Base-by-base conservation (phyloP, 1,284 basidiomycete species). In the Microbotryomycetes sp. region DNA sequence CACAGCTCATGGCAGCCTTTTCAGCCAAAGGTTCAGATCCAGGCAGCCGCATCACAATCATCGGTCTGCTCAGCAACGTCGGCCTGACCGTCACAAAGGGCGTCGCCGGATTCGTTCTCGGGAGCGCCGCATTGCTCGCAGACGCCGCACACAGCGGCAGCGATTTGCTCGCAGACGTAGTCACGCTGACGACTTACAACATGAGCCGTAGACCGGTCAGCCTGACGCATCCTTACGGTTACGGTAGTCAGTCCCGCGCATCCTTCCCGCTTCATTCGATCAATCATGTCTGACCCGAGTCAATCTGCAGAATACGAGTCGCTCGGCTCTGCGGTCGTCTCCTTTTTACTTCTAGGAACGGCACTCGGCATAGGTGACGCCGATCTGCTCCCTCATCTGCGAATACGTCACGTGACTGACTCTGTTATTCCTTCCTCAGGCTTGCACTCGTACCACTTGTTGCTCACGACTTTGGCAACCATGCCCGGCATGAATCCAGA, bases 131-230 rank as follows among this genome's bases (percentile, higher is more conserved):
- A 1, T 78, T 98, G 54, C 80, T 98, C 9, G 94, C 96, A 3
- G 94, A 98, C 72, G 93, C 94, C 0, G 93, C 89, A 2, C 94
- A 98, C 74, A 90, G 88, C n/a, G 71, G 93, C 48, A 90, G 88
- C 65, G 91, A 94, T 76, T 80, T 93, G 26, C 76, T 93, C 58
- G 89, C 88, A 5, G 96, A 98, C 78, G 84, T 97, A 67, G 90
- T 97, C 52, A 93, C 91, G 2, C 81, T 98, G 21, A 87, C 89
- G 69, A 90, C 88, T 72, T 97, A 92, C 89, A 84, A 85, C 57
- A 81, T 96, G 62, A 91, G 89, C 2, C 83, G 90, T 58, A 84
- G 82, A 72, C 82, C 86, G 21, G 87, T 91, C 2, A 87, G 85
- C 5, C 81, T 80, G 67, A 79, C 76, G 62, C 94, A 91, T 73